A percentile compares a stretch with the other conserved stretches of the same genome.
These are phyloP conservation scores for Venturia asperata DNA, from an alignment of 2,329 filamentous ascomycete genomes.

Conservation along the genomic window DNA sequence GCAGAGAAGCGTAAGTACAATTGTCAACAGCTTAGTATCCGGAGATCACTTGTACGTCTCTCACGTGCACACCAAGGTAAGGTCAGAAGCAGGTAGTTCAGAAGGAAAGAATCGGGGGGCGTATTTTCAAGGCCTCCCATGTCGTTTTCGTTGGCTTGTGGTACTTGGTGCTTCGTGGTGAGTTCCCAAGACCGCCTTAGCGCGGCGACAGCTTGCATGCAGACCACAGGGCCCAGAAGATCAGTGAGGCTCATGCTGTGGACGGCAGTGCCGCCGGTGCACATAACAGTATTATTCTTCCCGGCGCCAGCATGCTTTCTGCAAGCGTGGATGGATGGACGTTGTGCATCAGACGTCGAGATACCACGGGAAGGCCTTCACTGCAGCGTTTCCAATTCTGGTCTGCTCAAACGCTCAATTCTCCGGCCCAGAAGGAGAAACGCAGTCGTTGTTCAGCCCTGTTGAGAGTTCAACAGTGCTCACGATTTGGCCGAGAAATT, in stretches of 20 bases:
- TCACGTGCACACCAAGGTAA: background rate
- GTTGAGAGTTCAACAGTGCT: background rate
- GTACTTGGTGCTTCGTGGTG: background rate
- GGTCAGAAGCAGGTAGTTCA: background rate
- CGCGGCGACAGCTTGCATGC: background rate
- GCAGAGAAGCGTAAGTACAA: background rate
- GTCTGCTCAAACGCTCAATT: background rate
- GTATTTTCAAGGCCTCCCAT: background rate
- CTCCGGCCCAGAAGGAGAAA: slow-evolving; percentile 11
- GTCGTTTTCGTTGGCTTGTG: background rate
- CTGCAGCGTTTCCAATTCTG: background rate
- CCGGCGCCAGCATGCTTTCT: background rate
- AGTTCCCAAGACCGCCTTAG: background rate
- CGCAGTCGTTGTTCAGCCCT: slow-evolving; percentile 5
- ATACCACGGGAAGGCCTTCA: slow-evolving; percentile 2
- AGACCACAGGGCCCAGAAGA: background rate
- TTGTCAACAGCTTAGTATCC: background rate
- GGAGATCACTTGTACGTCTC: background rate
- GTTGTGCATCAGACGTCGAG: background rate
- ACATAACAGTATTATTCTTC: background rate
- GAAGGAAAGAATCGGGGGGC: background rate
- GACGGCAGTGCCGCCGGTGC: background rate
- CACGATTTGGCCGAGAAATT: slow-evolving; percentile 7
- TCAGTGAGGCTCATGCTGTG: background rate
- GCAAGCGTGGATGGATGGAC: background rate